Conservation (phyloP, 225 moss, liverwort and hornwort genomes). For the Marchantia polymorpha region DNA sequence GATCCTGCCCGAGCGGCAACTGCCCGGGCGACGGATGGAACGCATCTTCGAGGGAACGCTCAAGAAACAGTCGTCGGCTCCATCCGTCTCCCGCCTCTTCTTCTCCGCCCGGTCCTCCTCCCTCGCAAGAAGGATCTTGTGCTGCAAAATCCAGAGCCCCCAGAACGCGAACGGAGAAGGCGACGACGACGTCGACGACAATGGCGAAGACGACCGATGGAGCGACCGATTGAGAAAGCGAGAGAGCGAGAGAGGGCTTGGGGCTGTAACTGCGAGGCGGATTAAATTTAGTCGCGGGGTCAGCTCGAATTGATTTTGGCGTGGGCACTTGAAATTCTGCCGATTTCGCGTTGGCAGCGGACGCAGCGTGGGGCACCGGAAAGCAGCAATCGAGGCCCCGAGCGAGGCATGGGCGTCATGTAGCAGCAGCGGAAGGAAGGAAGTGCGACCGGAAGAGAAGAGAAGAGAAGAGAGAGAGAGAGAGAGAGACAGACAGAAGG, state of each 20-base stretch:
- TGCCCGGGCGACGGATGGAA: constrained; percentile 7
- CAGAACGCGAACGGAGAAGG: no score
- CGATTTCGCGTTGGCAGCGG: not conserved
- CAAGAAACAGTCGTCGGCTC: constrained; percentile 9
- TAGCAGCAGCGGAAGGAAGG: not conserved
- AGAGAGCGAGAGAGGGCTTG: constrained; percentile 7
- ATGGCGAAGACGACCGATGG: no score
- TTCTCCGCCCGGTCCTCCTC: not conserved
- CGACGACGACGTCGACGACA: no score
- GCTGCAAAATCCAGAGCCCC: not conserved
- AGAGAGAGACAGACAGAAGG: no score
- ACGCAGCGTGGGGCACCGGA: no score
- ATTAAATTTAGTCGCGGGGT: not conserved
- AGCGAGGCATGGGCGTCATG: no score
- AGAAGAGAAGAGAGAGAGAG: not conserved
- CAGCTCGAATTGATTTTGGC: not conserved
- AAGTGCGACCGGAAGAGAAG: not conserved
- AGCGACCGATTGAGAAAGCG: no score
- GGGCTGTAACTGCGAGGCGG: not conserved
- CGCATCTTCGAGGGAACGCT: not conserved
- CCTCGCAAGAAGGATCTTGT: not conserved
- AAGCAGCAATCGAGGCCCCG: no score
- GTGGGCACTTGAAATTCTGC: not conserved
- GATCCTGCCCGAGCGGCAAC: constrained; percentile 10
- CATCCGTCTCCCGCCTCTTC: constrained; percentile 6